Evolutionary conservation across 371 early-diverging fungal genomes (phyloP).

Genomic region (Mortierella sp.): DNA sequence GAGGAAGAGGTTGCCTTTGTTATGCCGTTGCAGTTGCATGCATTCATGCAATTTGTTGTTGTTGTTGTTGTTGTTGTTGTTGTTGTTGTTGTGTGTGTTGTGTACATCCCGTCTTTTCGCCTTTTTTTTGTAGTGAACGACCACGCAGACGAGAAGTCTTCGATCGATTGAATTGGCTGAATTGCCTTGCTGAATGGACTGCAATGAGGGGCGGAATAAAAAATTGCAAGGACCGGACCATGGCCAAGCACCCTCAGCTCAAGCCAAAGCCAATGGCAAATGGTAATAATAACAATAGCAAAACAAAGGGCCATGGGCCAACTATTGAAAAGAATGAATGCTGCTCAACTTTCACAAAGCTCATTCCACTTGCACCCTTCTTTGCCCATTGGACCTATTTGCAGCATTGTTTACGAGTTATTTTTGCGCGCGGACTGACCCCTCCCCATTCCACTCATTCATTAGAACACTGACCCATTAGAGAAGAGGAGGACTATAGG

Average conservation of each 20-base stretch:
- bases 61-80: too few relatives aligned
- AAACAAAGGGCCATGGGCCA: background rate
- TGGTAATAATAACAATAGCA: too few relatives aligned
- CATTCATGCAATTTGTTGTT: conserved; percentile 4
- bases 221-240: too few relatives aligned
- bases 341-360: too few relatives aligned
- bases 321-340: too few relatives aligned
- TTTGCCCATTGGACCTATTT: too few relatives aligned
- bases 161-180: background rate
- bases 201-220: background rate
- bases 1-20: too few relatives aligned
- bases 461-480: background rate
- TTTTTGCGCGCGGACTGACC: background rate
- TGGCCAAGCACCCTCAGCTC: too few relatives aligned
- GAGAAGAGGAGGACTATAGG: background rate
- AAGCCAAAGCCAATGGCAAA: too few relatives aligned
- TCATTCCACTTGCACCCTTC: too few relatives aligned
- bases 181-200: background rate
- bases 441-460: background rate
- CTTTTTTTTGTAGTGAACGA: background rate
- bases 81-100: too few relatives aligned
- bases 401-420: too few relatives aligned
- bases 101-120: background rate
- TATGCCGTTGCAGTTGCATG: background rate
- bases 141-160: background rate